phyloP scores from a whole-genome alignment of 768 basidiomycete genomes.

The Leccinum truebloodii region DNA sequence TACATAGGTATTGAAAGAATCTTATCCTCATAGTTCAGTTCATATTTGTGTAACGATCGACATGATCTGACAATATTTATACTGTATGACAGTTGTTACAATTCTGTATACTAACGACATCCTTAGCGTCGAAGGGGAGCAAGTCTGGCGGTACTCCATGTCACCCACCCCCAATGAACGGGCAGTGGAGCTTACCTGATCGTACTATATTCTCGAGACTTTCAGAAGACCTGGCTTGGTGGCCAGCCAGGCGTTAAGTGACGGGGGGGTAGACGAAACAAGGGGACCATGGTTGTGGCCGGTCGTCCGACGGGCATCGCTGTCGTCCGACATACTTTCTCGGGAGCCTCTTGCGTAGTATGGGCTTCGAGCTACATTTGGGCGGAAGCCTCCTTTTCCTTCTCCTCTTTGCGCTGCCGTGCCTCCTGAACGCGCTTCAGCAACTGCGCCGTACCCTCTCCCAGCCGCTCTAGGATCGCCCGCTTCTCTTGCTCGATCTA shows the following conservation, averaged over 20 bases:
- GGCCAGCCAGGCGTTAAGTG: constrained; percentile 13
- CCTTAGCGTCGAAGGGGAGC: too few species aligned
- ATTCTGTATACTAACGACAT: too few species aligned
- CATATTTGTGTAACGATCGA: too few species aligned
- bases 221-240: constrained; percentile 18
- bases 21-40: not conserved
- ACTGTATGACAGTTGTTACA: too few species aligned
- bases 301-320: not conserved
- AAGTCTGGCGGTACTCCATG: too few species aligned
- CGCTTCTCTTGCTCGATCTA: constrained; percentile 65
- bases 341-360: not conserved
- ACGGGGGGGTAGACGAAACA: constrained; percentile 13
- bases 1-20: constrained; percentile 5
- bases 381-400: not conserved
- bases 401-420: constrained; percentile 16
- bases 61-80: too few species aligned
- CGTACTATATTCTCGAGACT: constrained; percentile 30
- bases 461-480: constrained; percentile 73
- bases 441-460: constrained; percentile 61
- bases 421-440: constrained; percentile 41
- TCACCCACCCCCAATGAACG: too few species aligned
- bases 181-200: constrained; percentile 14
- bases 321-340: not conserved
- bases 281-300: not conserved
- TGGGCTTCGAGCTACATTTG: constrained; percentile 1